These are phyloP conservation scores for Aspergillus panamensis DNA, from an alignment of 495 filamentous ascomycete species.

Conservation along the genomic window DNA sequence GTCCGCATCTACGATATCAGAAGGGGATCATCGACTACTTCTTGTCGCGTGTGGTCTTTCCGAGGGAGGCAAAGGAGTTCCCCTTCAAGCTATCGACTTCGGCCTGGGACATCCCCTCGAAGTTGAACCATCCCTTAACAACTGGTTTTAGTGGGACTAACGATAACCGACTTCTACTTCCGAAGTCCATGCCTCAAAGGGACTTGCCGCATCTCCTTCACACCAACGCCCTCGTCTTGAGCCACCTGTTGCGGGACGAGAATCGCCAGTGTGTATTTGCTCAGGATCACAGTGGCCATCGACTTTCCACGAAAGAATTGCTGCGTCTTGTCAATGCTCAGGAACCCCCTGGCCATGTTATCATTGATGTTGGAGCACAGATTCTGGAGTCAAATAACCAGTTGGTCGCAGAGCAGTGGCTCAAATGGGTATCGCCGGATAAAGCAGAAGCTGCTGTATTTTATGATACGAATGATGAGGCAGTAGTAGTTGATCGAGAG, in stretches of 20 bases:
- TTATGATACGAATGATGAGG: constrained; percentile 49
- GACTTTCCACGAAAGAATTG: constrained; percentile 36
- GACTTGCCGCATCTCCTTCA: constrained; percentile 54
- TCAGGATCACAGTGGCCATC: constrained; percentile 3
- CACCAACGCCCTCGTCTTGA: constrained; percentile 63
- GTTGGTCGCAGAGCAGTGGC: constrained; percentile 49
- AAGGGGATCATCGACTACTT: constrained; percentile 62
- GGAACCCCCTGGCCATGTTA: constrained; percentile 47
- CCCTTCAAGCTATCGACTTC: constrained; percentile 63
- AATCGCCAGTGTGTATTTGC: constrained; percentile 42
- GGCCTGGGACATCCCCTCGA: constrained; percentile 61
- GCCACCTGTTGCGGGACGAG: constrained; percentile 51
- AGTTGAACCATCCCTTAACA: constrained; percentile 41
- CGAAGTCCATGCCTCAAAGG: constrained; percentile 50
- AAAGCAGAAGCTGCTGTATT: constrained; percentile 50
- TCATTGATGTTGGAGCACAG: constrained; percentile 73
- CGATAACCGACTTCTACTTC: constrained; percentile 56
- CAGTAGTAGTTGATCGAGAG: constrained; percentile 47
- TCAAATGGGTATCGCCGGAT: constrained; percentile 16
- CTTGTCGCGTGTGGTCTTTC: constrained; percentile 59
- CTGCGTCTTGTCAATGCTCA: constrained; percentile 41
- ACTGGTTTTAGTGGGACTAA: constrained; percentile 74
- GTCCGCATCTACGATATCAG: constrained; percentile 49
- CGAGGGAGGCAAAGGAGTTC: constrained; percentile 62
- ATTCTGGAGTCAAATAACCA: constrained; percentile 59